Percentiles rank a stretch among this genome's conserved stretches.
These are phyloP conservation scores for Fusarium nanum DNA, from an alignment of 2,329 filamentous ascomycete genomes.

Conservation along the genomic window DNA sequence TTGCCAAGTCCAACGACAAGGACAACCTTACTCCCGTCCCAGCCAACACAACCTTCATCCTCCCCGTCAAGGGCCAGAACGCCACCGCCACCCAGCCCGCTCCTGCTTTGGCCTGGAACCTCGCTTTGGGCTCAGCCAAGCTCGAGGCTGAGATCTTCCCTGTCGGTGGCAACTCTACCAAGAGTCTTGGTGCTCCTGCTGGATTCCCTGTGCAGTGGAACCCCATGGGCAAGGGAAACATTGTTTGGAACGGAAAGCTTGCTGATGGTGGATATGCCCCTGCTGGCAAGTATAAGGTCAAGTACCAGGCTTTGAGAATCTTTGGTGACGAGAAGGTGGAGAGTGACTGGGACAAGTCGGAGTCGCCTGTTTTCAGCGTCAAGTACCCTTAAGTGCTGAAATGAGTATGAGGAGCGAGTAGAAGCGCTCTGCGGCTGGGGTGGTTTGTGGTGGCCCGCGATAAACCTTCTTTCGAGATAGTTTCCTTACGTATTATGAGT, in stretches of 20 bases:
- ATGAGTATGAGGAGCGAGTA: background rate
- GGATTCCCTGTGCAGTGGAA: conserved; percentile 54
- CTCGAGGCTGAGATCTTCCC: conserved; percentile 60
- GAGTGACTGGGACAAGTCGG: conserved; percentile 60
- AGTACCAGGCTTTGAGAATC: conserved; percentile 61
- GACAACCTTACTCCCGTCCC: conserved; percentile 41
- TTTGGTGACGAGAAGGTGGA: conserved; percentile 60
- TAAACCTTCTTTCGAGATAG: background rate
- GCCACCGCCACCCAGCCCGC: conserved; percentile 43
- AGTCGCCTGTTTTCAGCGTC: conserved; percentile 58
- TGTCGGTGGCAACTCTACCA: conserved; percentile 33
- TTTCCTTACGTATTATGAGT: conserved; percentile 6
- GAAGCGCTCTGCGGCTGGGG: background rate
- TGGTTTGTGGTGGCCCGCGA: too few species aligned
- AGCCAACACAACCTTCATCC: conserved; percentile 54
- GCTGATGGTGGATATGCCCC: conserved; percentile 60
- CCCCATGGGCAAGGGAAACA: conserved; percentile 38
- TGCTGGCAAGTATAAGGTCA: conserved; percentile 62
- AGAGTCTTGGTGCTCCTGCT: conserved; percentile 23
- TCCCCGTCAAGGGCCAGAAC: conserved; percentile 54
- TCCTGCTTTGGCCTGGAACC: conserved; percentile 55
- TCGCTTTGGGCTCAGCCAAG: conserved; percentile 59
- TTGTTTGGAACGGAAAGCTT: conserved; percentile 60
- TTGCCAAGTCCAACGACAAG: conserved; percentile 51
- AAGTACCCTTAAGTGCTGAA: conserved; percentile 49